A percentile compares a stretch with the other conserved stretches of the same genome.
phyloP scores from a whole-genome alignment of 371 early-diverging fungal genomes.

The Mortierella sp. region DNA sequence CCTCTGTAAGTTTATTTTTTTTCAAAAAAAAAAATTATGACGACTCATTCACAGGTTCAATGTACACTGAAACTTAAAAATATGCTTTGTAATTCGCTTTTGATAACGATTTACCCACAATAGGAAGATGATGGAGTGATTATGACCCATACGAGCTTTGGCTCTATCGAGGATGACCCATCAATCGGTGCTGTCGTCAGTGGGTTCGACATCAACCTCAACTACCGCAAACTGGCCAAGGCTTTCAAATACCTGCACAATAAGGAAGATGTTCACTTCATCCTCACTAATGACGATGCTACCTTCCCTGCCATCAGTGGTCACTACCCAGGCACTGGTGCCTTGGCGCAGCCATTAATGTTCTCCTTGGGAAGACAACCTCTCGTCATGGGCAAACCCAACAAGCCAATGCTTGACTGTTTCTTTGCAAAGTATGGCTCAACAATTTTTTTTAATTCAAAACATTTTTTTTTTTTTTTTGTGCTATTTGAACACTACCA shows the following conservation, averaged over 20 bases:
- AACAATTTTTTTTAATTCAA: neutral
- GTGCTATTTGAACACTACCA: neutral
- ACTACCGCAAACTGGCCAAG: constrained; percentile 91
- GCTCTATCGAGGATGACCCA: constrained; percentile 65
- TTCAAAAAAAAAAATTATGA: neutral
- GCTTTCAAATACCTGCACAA: constrained; percentile 86
- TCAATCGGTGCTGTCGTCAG: constrained; percentile 88
- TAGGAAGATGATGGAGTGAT: constrained; percentile 65
- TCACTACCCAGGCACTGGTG: constrained; percentile 79
- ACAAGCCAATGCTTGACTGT: constrained; percentile 90
- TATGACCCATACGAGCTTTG: constrained; percentile 62
- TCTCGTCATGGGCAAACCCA: constrained; percentile 93
- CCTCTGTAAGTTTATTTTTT: constrained; percentile 60
- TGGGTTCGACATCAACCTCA: constrained; percentile 91
- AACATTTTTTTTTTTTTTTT: too few species aligned
- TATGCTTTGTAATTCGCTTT: neutral
- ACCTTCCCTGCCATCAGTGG: constrained; percentile 87
- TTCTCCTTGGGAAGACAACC: constrained; percentile 82
- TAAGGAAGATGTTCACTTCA: constrained; percentile 79
- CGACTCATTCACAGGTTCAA: neutral
- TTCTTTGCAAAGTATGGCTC: constrained; percentile 75
- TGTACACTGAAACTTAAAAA: neutral
- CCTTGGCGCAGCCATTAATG: constrained; percentile 81
- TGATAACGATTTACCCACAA: neutral
- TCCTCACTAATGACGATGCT: constrained; percentile 94